These are phyloP conservation scores for Plenodomus lindquistii DNA, from an alignment of 2,329 filamentous ascomycete species.

Conservation along the genomic window DNA sequence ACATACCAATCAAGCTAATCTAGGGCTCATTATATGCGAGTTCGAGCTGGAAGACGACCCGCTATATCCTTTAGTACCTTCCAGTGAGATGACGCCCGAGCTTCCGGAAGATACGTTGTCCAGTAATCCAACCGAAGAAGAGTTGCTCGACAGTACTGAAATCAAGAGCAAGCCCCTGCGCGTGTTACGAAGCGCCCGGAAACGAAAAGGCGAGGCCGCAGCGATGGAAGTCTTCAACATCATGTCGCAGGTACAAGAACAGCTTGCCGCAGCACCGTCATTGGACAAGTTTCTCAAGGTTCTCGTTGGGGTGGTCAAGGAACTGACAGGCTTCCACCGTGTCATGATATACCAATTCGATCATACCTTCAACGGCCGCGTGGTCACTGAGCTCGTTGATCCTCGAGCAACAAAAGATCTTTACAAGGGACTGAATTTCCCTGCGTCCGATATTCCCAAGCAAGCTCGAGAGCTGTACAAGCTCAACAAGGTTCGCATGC, in stretches of 20 bases:
- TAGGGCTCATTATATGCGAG: constrained; percentile 75
- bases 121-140: constrained; percentile 72
- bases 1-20: constrained; percentile 71
- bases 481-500: constrained; percentile 82
- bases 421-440: constrained; percentile 86
- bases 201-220: constrained; percentile 75
- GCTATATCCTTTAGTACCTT: constrained; percentile 67
- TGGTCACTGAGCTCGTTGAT: constrained; percentile 86
- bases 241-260: constrained; percentile 89
- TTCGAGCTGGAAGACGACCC: constrained; percentile 83
- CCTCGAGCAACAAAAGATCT: constrained; percentile 77
- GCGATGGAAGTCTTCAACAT: constrained; percentile 92
- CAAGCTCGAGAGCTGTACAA: constrained; percentile 89
- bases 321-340: constrained; percentile 86
- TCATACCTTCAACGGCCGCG: constrained; percentile 76
- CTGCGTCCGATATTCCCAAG: constrained; percentile 82
- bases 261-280: constrained; percentile 72
- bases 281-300: constrained; percentile 78
- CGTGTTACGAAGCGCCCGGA: constrained; percentile 73
- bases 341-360: constrained; percentile 96
- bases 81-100: constrained; percentile 61
- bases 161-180: constrained; percentile 77
- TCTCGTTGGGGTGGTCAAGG: constrained; percentile 82
- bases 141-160: constrained; percentile 75
- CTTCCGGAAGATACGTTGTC: constrained; percentile 74